These are phyloP conservation scores for Colletotrichum graminicola DNA, from an alignment of 2,329 filamentous ascomycete species.

Conservation along the genomic window DNA sequence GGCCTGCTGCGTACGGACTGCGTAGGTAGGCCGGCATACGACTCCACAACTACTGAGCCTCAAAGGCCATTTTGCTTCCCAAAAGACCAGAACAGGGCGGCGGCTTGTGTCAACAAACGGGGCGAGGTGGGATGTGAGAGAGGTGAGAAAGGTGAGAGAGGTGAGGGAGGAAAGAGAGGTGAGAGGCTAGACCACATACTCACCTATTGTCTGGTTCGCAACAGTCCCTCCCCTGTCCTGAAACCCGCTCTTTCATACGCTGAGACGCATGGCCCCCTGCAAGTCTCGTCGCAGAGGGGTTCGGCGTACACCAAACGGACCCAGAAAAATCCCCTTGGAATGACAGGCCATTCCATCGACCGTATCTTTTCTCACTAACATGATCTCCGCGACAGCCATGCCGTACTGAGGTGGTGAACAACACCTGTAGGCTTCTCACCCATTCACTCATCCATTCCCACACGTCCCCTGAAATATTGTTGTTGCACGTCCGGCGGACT, in stretches of 20 bases:
- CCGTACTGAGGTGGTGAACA: conserved; percentile 21
- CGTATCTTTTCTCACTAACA: conserved; percentile 26
- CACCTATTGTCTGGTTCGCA: conserved; percentile 10
- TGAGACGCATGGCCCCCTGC: conserved; percentile 42
- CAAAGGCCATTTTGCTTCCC: background rate
- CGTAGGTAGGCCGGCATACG: no score
- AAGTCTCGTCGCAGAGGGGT: conserved; percentile 37
- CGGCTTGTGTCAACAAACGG: background rate
- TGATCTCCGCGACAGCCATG: conserved; percentile 10
- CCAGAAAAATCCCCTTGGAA: conserved; percentile 17
- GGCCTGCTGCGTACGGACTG: no score
- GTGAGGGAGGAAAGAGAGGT: background rate
- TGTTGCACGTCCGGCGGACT: background rate
- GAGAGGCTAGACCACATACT: conserved; percentile 12
- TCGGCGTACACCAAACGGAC: background rate
- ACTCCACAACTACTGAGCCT: background rate
- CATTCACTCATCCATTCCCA: background rate
- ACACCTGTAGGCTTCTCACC: conserved; percentile 1
- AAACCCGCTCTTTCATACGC: conserved; percentile 43
- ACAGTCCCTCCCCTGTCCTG: conserved; percentile 37
- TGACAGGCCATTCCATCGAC: conserved; percentile 6
- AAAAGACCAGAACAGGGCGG: background rate
- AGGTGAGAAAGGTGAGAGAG: no score
- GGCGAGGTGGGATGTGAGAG: background rate
- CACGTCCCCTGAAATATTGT: background rate